Conservation (phyloP, 176 grass and related monocot genomes). For the Oryza meyeriana region DNA sequence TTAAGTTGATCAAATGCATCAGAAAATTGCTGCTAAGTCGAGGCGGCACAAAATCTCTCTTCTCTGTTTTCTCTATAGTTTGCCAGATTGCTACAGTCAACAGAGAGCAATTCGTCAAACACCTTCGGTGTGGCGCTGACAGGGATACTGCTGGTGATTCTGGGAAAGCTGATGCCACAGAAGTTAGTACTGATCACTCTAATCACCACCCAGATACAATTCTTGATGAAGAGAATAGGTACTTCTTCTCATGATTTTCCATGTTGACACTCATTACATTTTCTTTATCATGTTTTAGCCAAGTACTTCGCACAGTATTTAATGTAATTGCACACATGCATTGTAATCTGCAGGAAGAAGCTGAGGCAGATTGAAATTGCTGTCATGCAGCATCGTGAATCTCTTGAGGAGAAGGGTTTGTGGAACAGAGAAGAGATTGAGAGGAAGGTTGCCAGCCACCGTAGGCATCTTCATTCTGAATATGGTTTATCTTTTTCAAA, state of each 20-base stretch:
- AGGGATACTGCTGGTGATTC: slow-evolving; percentile 59
- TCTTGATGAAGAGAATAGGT: slow-evolving; percentile 89
- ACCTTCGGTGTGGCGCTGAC: no score
- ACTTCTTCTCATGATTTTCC: not conserved
- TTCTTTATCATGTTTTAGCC: not conserved
- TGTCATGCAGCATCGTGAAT: slow-evolving; percentile 88
- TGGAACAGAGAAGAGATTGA: slow-evolving; percentile 75
- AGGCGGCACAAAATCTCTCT: no score
- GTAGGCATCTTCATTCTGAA: slow-evolving; percentile 71
- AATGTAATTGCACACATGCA: not conserved
- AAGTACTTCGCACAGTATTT: not conserved
- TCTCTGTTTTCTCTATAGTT: no score
- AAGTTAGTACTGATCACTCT: slow-evolving; percentile 30
- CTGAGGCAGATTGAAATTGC: slow-evolving; percentile 81
- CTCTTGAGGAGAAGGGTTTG: slow-evolving; percentile 82
- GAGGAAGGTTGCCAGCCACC: slow-evolving; percentile 70
- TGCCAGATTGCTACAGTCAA: no score
- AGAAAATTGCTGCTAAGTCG: no score
- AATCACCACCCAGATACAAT: slow-evolving; percentile 54
- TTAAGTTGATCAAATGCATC: no score
- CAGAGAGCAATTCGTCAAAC: no score
- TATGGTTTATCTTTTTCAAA: slow-evolving; percentile 68
- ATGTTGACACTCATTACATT: not conserved
- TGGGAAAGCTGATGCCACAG: slow-evolving; percentile 44
- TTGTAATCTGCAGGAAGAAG: slow-evolving; percentile 66